A percentile compares a stretch with the other conserved stretches of the same genome.
Evolutionary conservation across 1,139 yeast species (phyloP).

Genomic region (Saccharomycopsis crataegensis): DNA sequence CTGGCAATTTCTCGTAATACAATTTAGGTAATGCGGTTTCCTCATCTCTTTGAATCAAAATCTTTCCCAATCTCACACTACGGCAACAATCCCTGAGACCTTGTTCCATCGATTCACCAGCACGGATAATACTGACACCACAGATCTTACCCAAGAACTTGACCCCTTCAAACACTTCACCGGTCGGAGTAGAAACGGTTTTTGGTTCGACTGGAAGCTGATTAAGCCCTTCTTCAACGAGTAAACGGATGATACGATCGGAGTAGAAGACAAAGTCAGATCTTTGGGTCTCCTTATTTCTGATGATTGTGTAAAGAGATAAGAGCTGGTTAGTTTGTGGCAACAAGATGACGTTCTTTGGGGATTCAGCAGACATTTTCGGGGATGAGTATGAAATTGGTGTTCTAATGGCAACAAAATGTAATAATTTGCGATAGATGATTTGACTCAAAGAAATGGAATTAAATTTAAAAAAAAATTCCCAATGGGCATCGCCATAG

Average conservation of each 20-base stretch:
- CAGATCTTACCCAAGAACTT: slow-evolving; percentile 86
- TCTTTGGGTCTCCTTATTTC: slow-evolving; percentile 70
- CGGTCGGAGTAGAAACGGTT: slow-evolving; percentile 70
- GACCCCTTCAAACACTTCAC: slow-evolving; percentile 68
- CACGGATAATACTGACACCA: slow-evolving; percentile 95
- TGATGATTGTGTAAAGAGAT: slow-evolving; percentile 83
- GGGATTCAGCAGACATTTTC: slow-evolving; percentile 18
- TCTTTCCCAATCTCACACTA: slow-evolving; percentile 92
- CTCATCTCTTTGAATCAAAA: slow-evolving; percentile 93
- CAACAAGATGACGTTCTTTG: slow-evolving; percentile 55
- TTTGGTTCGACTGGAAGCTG: slow-evolving; percentile 75
- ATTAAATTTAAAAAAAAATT: too few relatives aligned
- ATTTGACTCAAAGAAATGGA: background rate
- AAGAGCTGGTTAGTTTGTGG: slow-evolving; percentile 85
- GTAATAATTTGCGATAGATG: too few relatives aligned
- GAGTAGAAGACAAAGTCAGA: slow-evolving; percentile 93
- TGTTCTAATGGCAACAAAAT: background rate
- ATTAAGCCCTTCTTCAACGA: slow-evolving; percentile 93
- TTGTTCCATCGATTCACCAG: slow-evolving; percentile 98
- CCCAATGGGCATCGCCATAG: too few relatives aligned
- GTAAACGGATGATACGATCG: slow-evolving; percentile 83
- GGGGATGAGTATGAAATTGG: background rate
- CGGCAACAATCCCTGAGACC: slow-evolving; percentile 96
- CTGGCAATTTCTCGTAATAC: slow-evolving; percentile 89
- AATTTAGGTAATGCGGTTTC: slow-evolving; percentile 76